These are phyloP conservation scores for Populus nigra DNA, from an alignment of 345 rosid species.

Conservation along the genomic window DNA sequence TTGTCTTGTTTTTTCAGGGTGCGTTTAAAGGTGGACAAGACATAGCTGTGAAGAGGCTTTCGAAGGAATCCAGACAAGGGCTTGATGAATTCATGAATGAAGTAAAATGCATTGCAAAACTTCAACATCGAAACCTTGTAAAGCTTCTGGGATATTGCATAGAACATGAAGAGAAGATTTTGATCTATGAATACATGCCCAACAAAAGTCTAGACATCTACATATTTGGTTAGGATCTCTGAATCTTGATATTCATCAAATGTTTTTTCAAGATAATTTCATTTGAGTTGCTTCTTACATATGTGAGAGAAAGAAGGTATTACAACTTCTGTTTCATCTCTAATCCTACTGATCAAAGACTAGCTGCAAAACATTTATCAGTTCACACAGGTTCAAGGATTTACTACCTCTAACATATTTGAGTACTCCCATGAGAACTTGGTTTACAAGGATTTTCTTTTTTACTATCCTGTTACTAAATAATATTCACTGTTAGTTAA, in stretches of 20 bases:
- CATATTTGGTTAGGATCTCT: constrained; percentile 26
- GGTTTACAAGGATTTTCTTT: not conserved
- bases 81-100: constrained; percentile 44
- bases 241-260: not conserved
- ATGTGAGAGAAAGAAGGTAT: not conserved
- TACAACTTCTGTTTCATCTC: not conserved
- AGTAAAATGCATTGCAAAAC: constrained; percentile 38
- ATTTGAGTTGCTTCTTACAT: not conserved
- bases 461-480: not conserved
- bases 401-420: not conserved
- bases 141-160: constrained; percentile 38
- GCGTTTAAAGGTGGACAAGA: constrained; percentile 34
- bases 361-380: not conserved
- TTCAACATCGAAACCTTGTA: constrained; percentile 53
- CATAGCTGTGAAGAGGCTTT: constrained; percentile 51
- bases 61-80: constrained; percentile 44
- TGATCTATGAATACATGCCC: constrained; percentile 35
- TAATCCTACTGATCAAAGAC: not conserved
- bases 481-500: not conserved
- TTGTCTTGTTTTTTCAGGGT: constrained; percentile 23
- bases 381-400: not conserved
- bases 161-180: constrained; percentile 24
- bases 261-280: not conserved
- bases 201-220: constrained; percentile 32
- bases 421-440: not conserved